phyloP scores from a whole-genome alignment of 2,329 filamentous ascomycete genomes.

The Canariomyces notabilis region DNA sequence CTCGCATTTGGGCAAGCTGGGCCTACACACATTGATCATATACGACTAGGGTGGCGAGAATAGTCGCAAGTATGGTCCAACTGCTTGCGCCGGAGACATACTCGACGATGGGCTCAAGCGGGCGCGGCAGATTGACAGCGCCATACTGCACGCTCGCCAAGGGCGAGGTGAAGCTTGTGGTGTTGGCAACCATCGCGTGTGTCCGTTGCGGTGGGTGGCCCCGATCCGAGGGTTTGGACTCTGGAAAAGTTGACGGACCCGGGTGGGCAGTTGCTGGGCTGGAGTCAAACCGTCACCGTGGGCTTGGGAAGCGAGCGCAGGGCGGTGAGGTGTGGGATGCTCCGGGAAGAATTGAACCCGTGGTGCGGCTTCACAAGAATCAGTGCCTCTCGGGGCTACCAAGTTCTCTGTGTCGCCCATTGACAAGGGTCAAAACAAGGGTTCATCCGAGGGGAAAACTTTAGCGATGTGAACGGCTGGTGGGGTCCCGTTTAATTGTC shows the following conservation, averaged over 20 bases:
- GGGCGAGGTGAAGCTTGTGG: slow-evolving; percentile 62
- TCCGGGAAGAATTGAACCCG: background rate
- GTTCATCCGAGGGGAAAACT: too few species aligned
- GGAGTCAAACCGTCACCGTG: background rate
- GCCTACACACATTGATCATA: slow-evolving; percentile 81
- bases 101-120: slow-evolving; percentile 52
- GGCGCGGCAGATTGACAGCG: slow-evolving; percentile 47
- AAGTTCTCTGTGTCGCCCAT: background rate
- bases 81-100: slow-evolving; percentile 52
- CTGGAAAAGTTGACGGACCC: background rate
- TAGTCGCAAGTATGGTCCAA: slow-evolving; percentile 61
- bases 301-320: background rate
- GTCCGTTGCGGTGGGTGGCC: slow-evolving; percentile 6
- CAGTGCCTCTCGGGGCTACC: background rate
- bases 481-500: background rate
- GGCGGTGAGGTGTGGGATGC: background rate
- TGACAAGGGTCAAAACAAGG: background rate
- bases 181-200: slow-evolving; percentile 51
- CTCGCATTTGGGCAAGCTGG: background rate
- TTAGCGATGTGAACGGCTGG: background rate
- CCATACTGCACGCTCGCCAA: slow-evolving; percentile 55
- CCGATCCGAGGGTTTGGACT: background rate
- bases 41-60: slow-evolving; percentile 65
- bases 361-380: background rate
- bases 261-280: background rate